Base-by-base conservation (phyloP, 1,284 basidiomycete species). In the Dichomitus squalens region DNA sequence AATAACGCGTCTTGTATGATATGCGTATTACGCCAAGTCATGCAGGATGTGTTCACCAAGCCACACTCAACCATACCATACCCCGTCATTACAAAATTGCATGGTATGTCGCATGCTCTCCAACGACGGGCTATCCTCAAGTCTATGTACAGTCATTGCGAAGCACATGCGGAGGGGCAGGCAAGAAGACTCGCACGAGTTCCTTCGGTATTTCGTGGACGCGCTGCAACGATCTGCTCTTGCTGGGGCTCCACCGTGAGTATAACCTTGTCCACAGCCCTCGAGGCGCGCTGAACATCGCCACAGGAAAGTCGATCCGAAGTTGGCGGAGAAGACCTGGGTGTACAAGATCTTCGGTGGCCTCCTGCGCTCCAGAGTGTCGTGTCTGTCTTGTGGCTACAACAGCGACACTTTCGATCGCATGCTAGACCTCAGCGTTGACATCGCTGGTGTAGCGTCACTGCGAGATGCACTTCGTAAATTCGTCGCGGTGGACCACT, bases 121-220 rank as follows among this genome's bases (percentile, higher is more conserved):
- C 11, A n/a, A 14, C 16, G 18, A 44, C 12, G 23, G 3, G 14
- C 49, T 16, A 21, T 7, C 20, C 49, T 49, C 39, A 52, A 34
- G 8, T 1, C 5, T n/a, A 31, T 11, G n/a, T 49, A 3, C 66
- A 96, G 94, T 81, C 11, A 96, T 99, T 65, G 95, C 95, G 14
- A 95, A 95, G 72, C 90, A 94, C 63, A 87, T 99, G 81, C 86
- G 89, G 49, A 84, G 79, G 71, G 94, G 93, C n/a, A 79, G 95
- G 61, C 97, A 99, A 74, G 97, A 99, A 72, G 97, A 99, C 72
- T 90, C 96, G 3, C 97, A 99, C 73, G 97, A 99, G 74, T 99
- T 99, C 70, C 84, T 99, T 52, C 88, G 97, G 29, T 97, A 98
- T 73, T 87, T 92, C 23, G 87, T 98, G 35, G 97, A 99, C 68